Percentiles rank a stretch among this genome's conserved stretches.
phyloP scores from a whole-genome alignment of 306 rosid genomes.

The Castanea crenata region DNA sequence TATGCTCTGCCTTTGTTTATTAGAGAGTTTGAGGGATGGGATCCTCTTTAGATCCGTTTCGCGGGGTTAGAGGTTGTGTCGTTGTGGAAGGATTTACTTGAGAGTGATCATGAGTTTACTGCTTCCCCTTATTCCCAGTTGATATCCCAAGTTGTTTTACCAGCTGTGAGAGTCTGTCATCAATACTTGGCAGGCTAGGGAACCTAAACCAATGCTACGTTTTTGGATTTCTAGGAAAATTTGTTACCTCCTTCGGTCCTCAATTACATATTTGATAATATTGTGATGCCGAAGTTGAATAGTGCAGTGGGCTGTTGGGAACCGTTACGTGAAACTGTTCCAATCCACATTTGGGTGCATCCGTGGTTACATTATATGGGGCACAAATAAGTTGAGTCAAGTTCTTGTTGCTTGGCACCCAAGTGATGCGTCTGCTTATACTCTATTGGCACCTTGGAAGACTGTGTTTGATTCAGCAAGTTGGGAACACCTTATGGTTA shows the following conservation, averaged over 20 bases:
- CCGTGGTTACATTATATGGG: constrained; percentile 90
- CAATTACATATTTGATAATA: constrained; percentile 54
- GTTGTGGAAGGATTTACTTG: constrained; percentile 67
- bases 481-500: constrained; percentile 45
- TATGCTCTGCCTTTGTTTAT: constrained; percentile 76
- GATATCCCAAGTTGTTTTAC: no score
- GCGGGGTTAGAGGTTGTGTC: constrained; percentile 45
- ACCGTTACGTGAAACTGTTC: constrained; percentile 87
- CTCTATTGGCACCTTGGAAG: constrained; percentile 87
- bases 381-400: constrained; percentile 66
- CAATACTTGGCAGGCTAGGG: constrained; percentile 90
- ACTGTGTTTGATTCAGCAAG: no score
- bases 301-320: constrained; percentile 89
- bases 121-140: no score
- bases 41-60: constrained; percentile 45
- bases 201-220: constrained; percentile 90
- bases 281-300: constrained; percentile 73
- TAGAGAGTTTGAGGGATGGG: constrained; percentile 87
- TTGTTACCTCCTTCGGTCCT: constrained; percentile 72
- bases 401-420: constrained; percentile 98
- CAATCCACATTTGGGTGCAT: constrained; percentile 94
- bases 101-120: constrained; percentile 34
- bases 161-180: constrained; percentile 59
- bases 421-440: constrained; percentile 77
- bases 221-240: constrained; percentile 80